Base-by-base conservation (phyloP, 176 grass and related monocot genomes). In the Chrysopogon serrulatus region DNA sequence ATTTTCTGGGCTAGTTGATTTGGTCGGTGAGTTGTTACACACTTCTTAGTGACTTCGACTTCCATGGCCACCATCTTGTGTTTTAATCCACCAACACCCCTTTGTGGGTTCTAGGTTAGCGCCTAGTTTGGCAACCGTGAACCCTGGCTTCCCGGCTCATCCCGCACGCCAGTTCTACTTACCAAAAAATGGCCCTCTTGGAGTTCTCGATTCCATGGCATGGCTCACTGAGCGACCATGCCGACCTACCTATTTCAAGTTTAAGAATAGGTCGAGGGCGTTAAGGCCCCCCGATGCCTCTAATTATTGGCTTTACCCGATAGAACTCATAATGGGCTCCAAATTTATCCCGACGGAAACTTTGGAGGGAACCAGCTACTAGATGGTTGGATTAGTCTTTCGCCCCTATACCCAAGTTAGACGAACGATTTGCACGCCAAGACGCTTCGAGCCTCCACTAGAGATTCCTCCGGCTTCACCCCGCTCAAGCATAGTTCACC, bases 131-230 rank as follows among this genome's bases (percentile, higher is more conserved):
- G n/a, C n/a, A n/a, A n/a, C n/a, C n/a, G n/a, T n/a, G n/a, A n/a
- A n/a, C n/a, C n/a, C n/a, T n/a, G n/a, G n/a, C n/a, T n/a, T n/a
- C n/a, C n/a, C n/a, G n/a, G n/a, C n/a, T n/a, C n/a, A n/a, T n/a
- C n/a, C n/a, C n/a, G n/a, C n/a, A n/a, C 87, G 91, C 87, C 76
- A 93, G 87, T 87, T 92, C 74, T 92, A 80, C 87, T 92, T 92
- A 87, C 80, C 76, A n/a, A 90, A 92, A 90, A 92, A 90, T 90
- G 84, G 80, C 91, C 84, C 80, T 87, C 87, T 87, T 89, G 83
- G 90, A 92, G 90, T 78, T 42, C 86, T 68, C 72, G 82, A 92
- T 92, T 92, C 82, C 34, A 0, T 57, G 82, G 73, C 34, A 2
- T 18, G 35, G 73, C 73, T 84, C 73, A 84, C 39, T 24, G 68